These are phyloP conservation scores for Pyrenophora seminiperda DNA, from an alignment of 2,329 filamentous ascomycete species.

Conservation along the genomic window DNA sequence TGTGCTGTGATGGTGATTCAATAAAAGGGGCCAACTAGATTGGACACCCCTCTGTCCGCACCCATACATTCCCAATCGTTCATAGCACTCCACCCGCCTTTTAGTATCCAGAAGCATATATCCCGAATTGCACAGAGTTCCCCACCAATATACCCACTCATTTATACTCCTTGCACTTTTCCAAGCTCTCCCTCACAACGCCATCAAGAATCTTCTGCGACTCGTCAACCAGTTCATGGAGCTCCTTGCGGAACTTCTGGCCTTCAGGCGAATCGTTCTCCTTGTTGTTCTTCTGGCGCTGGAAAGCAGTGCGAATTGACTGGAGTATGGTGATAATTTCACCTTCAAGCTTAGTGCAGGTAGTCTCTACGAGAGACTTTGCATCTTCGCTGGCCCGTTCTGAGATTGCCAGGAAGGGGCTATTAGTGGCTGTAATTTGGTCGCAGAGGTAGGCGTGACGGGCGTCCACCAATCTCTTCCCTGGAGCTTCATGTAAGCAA, in stretches of 20 bases:
- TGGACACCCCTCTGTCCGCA: too few species aligned
- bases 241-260: slow-evolving; percentile 11
- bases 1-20: too few species aligned
- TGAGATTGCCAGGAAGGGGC: slow-evolving; percentile 1
- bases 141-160: too few species aligned
- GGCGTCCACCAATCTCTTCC: slow-evolving; percentile 3
- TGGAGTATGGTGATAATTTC: slow-evolving; percentile 4
- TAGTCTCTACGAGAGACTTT: neutral
- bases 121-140: too few species aligned
- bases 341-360: neutral
- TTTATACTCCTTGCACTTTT: slow-evolving; percentile 14
- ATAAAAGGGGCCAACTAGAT: too few species aligned
- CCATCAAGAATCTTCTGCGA: slow-evolving; percentile 12
- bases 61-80: too few species aligned
- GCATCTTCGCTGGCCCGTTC: neutral
- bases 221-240: slow-evolving; percentile 10
- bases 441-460: slow-evolving; percentile 13
- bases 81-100: too few species aligned
- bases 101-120: too few species aligned
- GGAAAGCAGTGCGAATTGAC: slow-evolving; percentile 7
- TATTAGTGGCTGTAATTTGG: neutral
- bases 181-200: slow-evolving; percentile 7
- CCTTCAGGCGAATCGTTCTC: slow-evolving; percentile 13
- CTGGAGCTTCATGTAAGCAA: neutral
- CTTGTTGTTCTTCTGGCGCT: slow-evolving; percentile 7